phyloP scores from a whole-genome alignment of 352 stramenopile species.

The Phytophthora citrophthora region DNA sequence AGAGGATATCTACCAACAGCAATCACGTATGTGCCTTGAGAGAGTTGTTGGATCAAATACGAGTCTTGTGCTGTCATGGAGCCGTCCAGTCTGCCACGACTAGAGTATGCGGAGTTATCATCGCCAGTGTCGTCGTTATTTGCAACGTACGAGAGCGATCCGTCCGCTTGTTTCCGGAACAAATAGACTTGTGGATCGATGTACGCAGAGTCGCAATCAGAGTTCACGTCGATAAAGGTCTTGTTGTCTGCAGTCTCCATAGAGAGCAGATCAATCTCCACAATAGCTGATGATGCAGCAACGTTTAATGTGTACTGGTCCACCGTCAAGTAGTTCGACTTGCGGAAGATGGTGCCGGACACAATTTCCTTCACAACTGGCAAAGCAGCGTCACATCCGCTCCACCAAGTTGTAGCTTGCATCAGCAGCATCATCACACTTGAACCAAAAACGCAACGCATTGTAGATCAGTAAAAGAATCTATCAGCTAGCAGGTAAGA shows the following conservation, averaged over 20 bases:
- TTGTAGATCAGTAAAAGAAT: neutral
- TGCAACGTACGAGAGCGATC: conserved; percentile 44
- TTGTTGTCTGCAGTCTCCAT: conserved; percentile 56
- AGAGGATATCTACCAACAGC: conserved; percentile 68
- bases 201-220: conserved; percentile 74
- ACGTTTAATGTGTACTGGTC: conserved; percentile 66
- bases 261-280: conserved; percentile 75
- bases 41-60: conserved; percentile 61
- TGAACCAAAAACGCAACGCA: conserved; percentile 21
- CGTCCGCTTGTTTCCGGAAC: conserved; percentile 38
- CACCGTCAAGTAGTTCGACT: conserved; percentile 53
- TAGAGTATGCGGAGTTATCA: conserved; percentile 52
- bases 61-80: conserved; percentile 62
- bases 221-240: conserved; percentile 61
- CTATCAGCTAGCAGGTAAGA: neutral
- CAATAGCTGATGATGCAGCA: conserved; percentile 39
- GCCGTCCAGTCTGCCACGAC: conserved; percentile 43
- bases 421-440: conserved; percentile 22
- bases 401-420: conserved; percentile 16
- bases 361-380: conserved; percentile 50
- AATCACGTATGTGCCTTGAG: conserved; percentile 56
- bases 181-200: conserved; percentile 73
- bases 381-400: conserved; percentile 19
- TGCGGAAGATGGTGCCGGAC: conserved; percentile 65
- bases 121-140: conserved; percentile 74